phyloP scores from a whole-genome alignment of 352 stramenopile genomes.

The Pythium phragmiticola region DNA sequence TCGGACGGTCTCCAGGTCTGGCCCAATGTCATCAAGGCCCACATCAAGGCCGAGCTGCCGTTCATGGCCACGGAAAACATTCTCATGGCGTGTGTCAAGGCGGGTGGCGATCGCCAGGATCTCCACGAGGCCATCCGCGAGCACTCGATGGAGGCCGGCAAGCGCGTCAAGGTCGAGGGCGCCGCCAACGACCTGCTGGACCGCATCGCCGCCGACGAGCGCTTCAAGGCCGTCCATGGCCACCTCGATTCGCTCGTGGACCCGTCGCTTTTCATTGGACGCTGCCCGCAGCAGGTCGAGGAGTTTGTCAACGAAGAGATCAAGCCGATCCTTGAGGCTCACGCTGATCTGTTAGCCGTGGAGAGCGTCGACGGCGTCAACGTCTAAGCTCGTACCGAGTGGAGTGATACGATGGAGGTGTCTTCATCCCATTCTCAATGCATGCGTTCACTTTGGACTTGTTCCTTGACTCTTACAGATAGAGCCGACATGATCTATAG shows the following conservation, averaged over 20 bases:
- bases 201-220: constrained; percentile 92
- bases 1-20: constrained; percentile 95
- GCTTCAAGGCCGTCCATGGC: constrained; percentile 95
- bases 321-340: constrained; percentile 89
- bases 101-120: constrained; percentile 93
- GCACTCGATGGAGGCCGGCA: constrained; percentile 98
- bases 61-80: constrained; percentile 99
- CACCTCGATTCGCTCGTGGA: constrained; percentile 95
- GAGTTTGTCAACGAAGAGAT: constrained; percentile 97
- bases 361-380: constrained; percentile 95
- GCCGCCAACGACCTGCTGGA: constrained; percentile 98
- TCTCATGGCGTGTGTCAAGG: constrained; percentile 98
- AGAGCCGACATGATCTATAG: too few relatives aligned
- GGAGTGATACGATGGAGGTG: too few relatives aligned
- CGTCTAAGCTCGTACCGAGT: constrained; percentile 72
- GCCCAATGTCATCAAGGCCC: constrained; percentile 95
- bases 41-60: constrained; percentile 97
- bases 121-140: constrained; percentile 98
- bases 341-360: constrained; percentile 89
- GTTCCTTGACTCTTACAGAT: too few relatives aligned
- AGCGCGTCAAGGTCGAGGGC: constrained; percentile 97
- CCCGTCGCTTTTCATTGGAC: constrained; percentile 97
- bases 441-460: too few relatives aligned
- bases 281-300: constrained; percentile 93
- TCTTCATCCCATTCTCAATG: too few relatives aligned